Evolutionary conservation across 2,329 filamentous ascomycete species (phyloP).

Genomic region (Claviceps sorghi): DNA sequence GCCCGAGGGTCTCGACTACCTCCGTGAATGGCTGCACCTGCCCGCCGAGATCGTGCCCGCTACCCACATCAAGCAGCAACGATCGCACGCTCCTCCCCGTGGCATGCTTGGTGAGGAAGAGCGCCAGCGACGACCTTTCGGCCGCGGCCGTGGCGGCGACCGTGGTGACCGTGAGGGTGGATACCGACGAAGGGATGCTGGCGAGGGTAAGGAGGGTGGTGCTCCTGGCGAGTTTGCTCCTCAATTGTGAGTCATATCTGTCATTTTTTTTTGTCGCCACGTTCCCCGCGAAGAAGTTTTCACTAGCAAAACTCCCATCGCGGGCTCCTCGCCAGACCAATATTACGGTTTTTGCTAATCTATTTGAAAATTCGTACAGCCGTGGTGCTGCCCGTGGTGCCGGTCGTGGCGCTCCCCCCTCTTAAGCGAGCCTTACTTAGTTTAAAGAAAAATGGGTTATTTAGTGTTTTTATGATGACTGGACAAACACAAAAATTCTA

Average conservation of each 20-base stretch:
- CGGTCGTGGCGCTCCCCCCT: conserved; percentile 62
- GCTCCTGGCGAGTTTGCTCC: conserved; percentile 85
- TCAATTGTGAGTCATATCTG: conserved; percentile 57
- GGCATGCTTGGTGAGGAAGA: conserved; percentile 90
- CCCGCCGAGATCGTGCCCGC: conserved; percentile 98
- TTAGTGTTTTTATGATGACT: conserved; percentile 26
- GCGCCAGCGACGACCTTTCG: conserved; percentile 70
- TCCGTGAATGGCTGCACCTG: conserved; percentile 99
- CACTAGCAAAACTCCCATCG: background rate
- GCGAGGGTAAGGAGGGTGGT: conserved; percentile 79
- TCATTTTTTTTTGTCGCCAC: background rate
- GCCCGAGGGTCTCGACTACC: conserved; percentile 98
- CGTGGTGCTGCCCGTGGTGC: conserved; percentile 70
- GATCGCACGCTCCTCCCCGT: conserved; percentile 92
- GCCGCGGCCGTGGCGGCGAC: conserved; percentile 56
- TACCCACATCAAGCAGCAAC: conserved; percentile 99
- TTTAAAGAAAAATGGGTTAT: conserved; percentile 19
- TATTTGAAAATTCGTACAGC: conserved; percentile 28
- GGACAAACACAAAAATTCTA: conserved; percentile 16
- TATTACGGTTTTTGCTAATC: background rate
- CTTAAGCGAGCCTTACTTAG: conserved; percentile 34
- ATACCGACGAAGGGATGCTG: conserved; percentile 82
- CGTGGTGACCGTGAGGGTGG: conserved; percentile 77
- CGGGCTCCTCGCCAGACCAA: background rate
- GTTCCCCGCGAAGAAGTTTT: background rate